Evolutionary conservation across 2,329 filamentous ascomycete species (phyloP).

Genomic region (Pseudogymnoascus sp.): DNA sequence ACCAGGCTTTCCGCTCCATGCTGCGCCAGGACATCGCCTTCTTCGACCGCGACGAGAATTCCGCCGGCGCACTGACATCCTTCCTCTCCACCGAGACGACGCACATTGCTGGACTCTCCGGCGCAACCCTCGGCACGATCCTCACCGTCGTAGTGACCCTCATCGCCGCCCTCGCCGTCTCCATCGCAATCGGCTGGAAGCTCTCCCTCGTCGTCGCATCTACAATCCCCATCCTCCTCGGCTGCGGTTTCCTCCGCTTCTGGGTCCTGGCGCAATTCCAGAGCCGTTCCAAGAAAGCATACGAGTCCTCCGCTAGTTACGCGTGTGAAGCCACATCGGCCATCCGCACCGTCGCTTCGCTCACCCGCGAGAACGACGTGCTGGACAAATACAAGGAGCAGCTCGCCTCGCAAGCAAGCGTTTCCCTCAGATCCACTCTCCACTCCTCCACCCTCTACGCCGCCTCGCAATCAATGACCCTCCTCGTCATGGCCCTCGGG

Average conservation of each 20-base stretch:
- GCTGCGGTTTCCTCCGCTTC: slow-evolving; percentile 82
- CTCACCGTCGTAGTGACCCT: slow-evolving; percentile 75
- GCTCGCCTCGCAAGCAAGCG: slow-evolving; percentile 58
- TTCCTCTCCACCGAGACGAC: slow-evolving; percentile 88
- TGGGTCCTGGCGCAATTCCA: slow-evolving; percentile 76
- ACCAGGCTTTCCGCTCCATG: slow-evolving; percentile 76
- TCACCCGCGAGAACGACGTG: slow-evolving; percentile 82
- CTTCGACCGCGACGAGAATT: slow-evolving; percentile 86
- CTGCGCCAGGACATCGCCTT: slow-evolving; percentile 88
- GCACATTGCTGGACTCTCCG: slow-evolving; percentile 79
- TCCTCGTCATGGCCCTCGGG: slow-evolving; percentile 75
- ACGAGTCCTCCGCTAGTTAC: slow-evolving; percentile 74
- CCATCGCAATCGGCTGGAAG: slow-evolving; percentile 79
- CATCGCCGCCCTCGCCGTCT: slow-evolving; percentile 61
- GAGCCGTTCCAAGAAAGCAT: slow-evolving; percentile 68
- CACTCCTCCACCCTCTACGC: slow-evolving; percentile 77
- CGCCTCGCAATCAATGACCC: slow-evolving; percentile 73
- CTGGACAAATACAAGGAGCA: slow-evolving; percentile 61
- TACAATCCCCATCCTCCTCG: slow-evolving; percentile 69
- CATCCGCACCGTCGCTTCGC: slow-evolving; percentile 85
- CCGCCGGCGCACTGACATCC: slow-evolving; percentile 77
- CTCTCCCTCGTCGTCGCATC: slow-evolving; percentile 75
- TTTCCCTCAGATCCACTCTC: slow-evolving; percentile 65
- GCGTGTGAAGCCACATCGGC: slow-evolving; percentile 91
- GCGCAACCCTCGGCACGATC: slow-evolving; percentile 79